Conservation (phyloP, 2,329 filamentous ascomycete genomes). For the Leptographium galeiforme region DNA sequence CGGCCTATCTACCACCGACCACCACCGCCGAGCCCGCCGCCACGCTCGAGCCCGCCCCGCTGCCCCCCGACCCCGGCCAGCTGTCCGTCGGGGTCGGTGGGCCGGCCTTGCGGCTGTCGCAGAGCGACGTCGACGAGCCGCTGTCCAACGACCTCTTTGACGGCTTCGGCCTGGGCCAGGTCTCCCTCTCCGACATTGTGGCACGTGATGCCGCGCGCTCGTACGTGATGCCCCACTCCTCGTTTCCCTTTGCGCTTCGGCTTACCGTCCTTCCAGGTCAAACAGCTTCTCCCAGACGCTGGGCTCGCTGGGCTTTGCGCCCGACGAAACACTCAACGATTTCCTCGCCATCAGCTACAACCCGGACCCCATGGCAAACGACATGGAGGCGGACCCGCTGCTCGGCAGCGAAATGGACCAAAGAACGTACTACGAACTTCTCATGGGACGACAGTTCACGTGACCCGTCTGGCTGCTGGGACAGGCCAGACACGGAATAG, state of each 20-base stretch:
- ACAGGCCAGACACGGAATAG: neutral
- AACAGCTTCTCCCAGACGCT: conserved; percentile 21
- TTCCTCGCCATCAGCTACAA: conserved; percentile 24
- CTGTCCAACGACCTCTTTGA: neutral
- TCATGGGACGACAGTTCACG: conserved; percentile 19
- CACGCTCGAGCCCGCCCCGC: neutral
- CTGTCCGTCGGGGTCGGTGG: neutral
- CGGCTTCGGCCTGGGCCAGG: neutral
- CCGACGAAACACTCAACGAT: conserved; percentile 22
- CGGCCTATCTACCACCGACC: neutral
- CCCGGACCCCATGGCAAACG: conserved; percentile 17
- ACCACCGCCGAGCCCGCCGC: neutral
- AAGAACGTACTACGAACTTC: conserved; percentile 23
- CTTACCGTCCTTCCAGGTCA: conserved; percentile 14
- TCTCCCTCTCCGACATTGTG: conserved; percentile 21
- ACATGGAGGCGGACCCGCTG: conserved; percentile 15
- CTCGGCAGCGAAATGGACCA: conserved; percentile 22
- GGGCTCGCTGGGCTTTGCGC: conserved; percentile 22
- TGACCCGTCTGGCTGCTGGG: neutral
- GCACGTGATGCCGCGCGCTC: conserved; percentile 22
- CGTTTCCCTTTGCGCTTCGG: neutral
- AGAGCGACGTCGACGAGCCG: neutral
- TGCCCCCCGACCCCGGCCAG: neutral
- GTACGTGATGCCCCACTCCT: conserved; percentile 12
- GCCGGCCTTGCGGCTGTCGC: too few species aligned